phyloP scores from a whole-genome alignment of 1,284 basidiomycete genomes.

The Trametes hirsuta region DNA sequence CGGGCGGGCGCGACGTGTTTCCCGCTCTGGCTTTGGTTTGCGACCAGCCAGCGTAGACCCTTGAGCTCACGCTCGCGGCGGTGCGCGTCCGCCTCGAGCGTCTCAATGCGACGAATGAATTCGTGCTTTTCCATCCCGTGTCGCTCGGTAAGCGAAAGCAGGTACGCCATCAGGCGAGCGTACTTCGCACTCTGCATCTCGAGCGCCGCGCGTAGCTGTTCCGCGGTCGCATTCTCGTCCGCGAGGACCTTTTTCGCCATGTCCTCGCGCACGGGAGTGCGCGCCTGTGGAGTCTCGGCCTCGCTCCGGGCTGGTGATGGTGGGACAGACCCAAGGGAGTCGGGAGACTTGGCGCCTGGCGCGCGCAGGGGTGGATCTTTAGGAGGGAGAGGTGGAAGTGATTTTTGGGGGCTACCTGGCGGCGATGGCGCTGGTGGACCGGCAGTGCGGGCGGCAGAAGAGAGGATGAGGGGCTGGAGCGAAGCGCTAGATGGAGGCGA shows the following conservation, averaged over 20 bases:
- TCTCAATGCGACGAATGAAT: slow-evolving; percentile 43
- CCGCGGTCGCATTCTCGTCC: slow-evolving; percentile 23
- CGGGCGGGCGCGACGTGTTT: slow-evolving; percentile 7
- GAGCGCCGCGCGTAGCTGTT: slow-evolving; percentile 39
- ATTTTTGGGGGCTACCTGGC: slow-evolving; percentile 1
- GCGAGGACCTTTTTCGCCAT: slow-evolving; percentile 11
- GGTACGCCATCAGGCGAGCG: slow-evolving; percentile 41
- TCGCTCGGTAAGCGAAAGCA: slow-evolving; percentile 44
- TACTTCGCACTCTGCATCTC: slow-evolving; percentile 38
- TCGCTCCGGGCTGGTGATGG: slow-evolving; percentile 19
- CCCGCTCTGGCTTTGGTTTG: slow-evolving; percentile 34
- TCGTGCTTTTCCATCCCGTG: slow-evolving; percentile 47
- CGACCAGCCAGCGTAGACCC: slow-evolving; percentile 51
- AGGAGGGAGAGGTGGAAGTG: slow-evolving; percentile 7
- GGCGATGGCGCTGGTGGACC: slow-evolving; percentile 1
- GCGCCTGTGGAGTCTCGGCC: neutral
- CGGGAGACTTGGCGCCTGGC: slow-evolving; percentile 8
- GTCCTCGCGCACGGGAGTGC: slow-evolving; percentile 15
- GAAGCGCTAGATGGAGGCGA: slow-evolving; percentile 19
- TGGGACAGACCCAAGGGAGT: slow-evolving; percentile 3
- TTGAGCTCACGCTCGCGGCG: slow-evolving; percentile 51
- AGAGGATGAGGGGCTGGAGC: slow-evolving; percentile 9
- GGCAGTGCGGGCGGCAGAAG: slow-evolving; percentile 1
- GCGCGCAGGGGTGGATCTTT: slow-evolving; percentile 16
- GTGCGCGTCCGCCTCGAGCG: slow-evolving; percentile 44